A percentile compares a stretch with the other conserved stretches of the same genome.
phyloP scores from a whole-genome alignment of 305 asterid genomes.

The Fraxinus floribunda region DNA sequence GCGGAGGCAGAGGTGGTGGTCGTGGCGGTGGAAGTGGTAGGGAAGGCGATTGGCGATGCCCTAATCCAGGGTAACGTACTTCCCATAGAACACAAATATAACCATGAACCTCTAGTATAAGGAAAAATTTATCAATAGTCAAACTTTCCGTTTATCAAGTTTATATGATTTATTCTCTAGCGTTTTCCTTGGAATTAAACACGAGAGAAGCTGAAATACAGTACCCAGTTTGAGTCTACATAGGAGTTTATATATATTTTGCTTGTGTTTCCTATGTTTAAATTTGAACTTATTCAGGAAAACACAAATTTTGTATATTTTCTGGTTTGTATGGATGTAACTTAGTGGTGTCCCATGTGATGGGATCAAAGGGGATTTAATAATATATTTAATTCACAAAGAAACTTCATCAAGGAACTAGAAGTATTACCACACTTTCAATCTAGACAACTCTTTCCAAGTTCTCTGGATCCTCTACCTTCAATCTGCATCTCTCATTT shows the following conservation, averaged over 20 bases:
- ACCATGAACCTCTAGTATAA: neutral
- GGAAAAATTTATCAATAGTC: neutral
- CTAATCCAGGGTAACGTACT: conserved; percentile 64
- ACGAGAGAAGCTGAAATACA: neutral
- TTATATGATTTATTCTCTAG: neutral
- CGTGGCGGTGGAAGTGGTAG: conserved; percentile 88
- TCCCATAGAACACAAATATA: neutral
- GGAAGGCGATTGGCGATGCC: conserved; percentile 99
- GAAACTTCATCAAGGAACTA: neutral
- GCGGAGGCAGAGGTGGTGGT: conserved; percentile 48
- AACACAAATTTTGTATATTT: neutral
- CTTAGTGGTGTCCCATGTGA: neutral
- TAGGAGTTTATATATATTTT: neutral
- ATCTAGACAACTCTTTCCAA: neutral
- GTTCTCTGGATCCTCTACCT: neutral
- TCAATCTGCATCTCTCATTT: neutral
- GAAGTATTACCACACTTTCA: neutral
- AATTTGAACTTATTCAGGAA: neutral
- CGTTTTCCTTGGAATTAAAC: neutral
- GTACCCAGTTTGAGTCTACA: conserved; percentile 1
- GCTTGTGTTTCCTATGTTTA: neutral
- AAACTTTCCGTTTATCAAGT: neutral
- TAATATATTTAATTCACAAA: neutral
- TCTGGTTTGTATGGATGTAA: neutral
- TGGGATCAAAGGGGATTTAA: neutral